phyloP scores from a whole-genome alignment of 2,329 filamentous ascomycete genomes.

The Fusarium pseudocircinatum region DNA sequence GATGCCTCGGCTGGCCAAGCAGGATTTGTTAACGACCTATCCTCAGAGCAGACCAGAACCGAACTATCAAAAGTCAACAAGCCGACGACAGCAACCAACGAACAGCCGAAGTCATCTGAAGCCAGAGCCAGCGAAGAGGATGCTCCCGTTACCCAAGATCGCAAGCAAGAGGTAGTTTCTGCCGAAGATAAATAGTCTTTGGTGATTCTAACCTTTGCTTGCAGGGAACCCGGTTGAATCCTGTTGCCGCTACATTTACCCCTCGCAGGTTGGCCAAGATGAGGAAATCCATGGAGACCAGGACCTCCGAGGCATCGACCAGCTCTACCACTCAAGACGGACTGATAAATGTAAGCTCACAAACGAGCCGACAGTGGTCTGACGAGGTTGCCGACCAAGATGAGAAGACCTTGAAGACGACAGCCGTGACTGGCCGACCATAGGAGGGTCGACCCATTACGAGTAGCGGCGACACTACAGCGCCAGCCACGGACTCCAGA shows the following conservation, averaged over 20 bases:
- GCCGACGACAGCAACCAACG: constrained; percentile 25
- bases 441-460: constrained; percentile 13
- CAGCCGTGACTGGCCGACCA: neutral
- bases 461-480: neutral
- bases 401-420: constrained; percentile 8
- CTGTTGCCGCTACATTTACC: constrained; percentile 64
- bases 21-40: constrained; percentile 51
- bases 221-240: constrained; percentile 65
- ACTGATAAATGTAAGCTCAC: constrained; percentile 10
- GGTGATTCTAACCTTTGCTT: constrained; percentile 54
- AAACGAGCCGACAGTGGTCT: constrained; percentile 42
- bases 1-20: constrained; percentile 33
- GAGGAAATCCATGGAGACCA: constrained; percentile 8
- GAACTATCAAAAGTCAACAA: constrained; percentile 51
- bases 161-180: constrained; percentile 62
- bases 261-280: constrained; percentile 50
- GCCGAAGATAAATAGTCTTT: constrained; percentile 41
- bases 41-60: constrained; percentile 48
- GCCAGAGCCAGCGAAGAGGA: constrained; percentile 32
- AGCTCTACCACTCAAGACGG: constrained; percentile 8
- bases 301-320: constrained; percentile 25
- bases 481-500: neutral
- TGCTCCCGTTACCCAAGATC: constrained; percentile 48
- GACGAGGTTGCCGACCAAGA: constrained; percentile 45
- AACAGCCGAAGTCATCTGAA: constrained; percentile 39